Base-by-base conservation (phyloP, 2,329 filamentous ascomycete genomes). In the Talaromyces rugulosus region DNA sequence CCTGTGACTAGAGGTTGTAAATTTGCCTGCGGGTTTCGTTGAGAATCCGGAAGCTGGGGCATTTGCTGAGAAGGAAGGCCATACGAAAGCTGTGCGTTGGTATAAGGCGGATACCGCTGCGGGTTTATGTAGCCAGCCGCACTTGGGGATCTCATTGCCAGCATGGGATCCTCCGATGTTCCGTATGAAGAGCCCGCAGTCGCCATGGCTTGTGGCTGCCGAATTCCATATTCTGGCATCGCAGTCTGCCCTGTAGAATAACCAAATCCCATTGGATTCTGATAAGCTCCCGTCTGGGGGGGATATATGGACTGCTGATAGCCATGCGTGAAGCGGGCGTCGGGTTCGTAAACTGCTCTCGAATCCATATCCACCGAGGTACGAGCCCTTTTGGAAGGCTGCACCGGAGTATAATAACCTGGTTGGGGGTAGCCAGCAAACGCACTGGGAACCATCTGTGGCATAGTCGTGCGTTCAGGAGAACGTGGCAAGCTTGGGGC, bases 311-410 rank as follows among this genome's bases (percentile, higher is more conserved):
- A 64, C 52, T 74, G 73, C 18, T 69, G 71, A 63, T 78, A 78
- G 5, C 74, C 63, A 34, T 73, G 73, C 60, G 67, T 67, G 67
- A 77, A 75, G 16, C 75, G 71, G 56, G 67, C 66, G 52, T 77
- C 75, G 3, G 68, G 50, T 33, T 77, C 75, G 61, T 76, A 77
- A 30, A 77, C 66, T 51, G 66, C 66, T 60, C 74, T 70, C 12
- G 67, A 68, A 18, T 74, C 72, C 66, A 72, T 72, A 44, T 77
- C 76, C 9, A 77, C 67, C 4, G 76, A 77, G 16, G 75, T 77
- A 28, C 76, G 74, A 62, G 75, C 70, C 23, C 76, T 75, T 62
- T 78, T 78, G 54, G 54, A 27, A 27, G 54, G 62, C 58, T 18
- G 62, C 58, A 51, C 72, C 68, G 76, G 53, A 36, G 56, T 61